Evolutionary conservation across 768 basidiomycete genomes (phyloP).

Genomic region (Auriculariales sp.): DNA sequence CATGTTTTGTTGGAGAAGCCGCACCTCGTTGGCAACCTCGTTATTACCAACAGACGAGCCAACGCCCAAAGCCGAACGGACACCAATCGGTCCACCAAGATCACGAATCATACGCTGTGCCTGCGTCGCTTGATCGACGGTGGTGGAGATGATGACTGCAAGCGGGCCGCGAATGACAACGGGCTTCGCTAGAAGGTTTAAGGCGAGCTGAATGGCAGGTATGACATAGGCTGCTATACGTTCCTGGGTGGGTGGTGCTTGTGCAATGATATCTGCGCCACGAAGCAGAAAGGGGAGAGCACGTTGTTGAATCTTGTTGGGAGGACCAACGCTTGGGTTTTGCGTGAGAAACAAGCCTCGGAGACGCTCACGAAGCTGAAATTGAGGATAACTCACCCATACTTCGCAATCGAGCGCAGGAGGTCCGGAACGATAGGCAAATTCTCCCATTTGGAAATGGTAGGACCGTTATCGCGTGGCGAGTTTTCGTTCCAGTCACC

Average conservation of each 20-base stretch:
- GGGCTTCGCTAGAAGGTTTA: slow-evolving; percentile 43
- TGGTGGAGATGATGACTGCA: slow-evolving; percentile 91
- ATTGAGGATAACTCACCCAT: slow-evolving; percentile 50
- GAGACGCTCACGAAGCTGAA: not conserved
- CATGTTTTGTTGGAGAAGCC: slow-evolving; percentile 76
- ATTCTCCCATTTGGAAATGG: slow-evolving; percentile 94
- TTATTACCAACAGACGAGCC: slow-evolving; percentile 55
- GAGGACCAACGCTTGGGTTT: slow-evolving; percentile 69
- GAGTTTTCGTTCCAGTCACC: slow-evolving; percentile 37
- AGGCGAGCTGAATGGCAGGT: slow-evolving; percentile 71
- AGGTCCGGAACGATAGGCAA: slow-evolving; percentile 74
- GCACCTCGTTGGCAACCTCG: slow-evolving; percentile 57
- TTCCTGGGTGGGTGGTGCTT: slow-evolving; percentile 97
- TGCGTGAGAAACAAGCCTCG: not conserved
- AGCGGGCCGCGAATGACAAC: slow-evolving; percentile 63
- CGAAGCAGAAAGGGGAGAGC: slow-evolving; percentile 89
- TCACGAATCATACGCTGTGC: slow-evolving; percentile 92
- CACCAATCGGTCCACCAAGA: slow-evolving; percentile 83
- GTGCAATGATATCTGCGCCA: slow-evolving; percentile 94
- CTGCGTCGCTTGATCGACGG: slow-evolving; percentile 96
- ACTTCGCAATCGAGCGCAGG: slow-evolving; percentile 77
- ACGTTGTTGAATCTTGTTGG: slow-evolving; percentile 97
- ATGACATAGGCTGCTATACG: slow-evolving; percentile 95
- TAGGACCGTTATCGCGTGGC: slow-evolving; percentile 58
- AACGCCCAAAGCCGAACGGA: slow-evolving; percentile 79